Evolutionary conservation across 148 eudicot genomes (phyloP).

Genomic region (Persicaria tinctoria): DNA sequence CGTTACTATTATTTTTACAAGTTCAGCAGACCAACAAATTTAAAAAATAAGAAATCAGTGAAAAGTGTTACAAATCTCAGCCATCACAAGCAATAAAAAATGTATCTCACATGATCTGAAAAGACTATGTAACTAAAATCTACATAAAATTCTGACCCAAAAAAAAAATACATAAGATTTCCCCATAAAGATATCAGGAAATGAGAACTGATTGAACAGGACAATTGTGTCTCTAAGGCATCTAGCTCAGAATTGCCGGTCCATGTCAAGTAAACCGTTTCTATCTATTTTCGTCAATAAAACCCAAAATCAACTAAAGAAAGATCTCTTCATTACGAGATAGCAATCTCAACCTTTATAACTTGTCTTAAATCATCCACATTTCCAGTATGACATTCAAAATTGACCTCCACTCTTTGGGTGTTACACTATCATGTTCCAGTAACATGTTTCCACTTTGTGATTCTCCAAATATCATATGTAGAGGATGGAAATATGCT

Average conservation of each 20-base stretch:
- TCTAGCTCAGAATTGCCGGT: too few species aligned
- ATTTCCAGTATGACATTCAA: neutral
- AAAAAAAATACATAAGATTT: neutral
- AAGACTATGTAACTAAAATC: neutral
- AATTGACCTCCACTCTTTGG: neutral
- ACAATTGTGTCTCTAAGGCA: too few species aligned
- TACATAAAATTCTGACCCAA: neutral
- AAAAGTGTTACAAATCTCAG: neutral
- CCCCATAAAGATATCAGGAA: too few species aligned
- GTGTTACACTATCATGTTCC: neutral
- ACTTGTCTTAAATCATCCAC: neutral
- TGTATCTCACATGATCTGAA: neutral
- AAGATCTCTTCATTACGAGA: neutral
- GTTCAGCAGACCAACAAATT: neutral
- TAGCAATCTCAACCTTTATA: neutral
- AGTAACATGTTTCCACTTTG: neutral
- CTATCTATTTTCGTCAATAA: too few species aligned
- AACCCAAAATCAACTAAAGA: neutral
- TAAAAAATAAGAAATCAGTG: neutral
- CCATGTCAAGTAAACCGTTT: neutral
- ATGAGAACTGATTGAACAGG: too few species aligned
- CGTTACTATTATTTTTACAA: neutral
- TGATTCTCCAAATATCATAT: neutral
- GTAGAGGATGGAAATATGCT: neutral
- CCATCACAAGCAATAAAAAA: neutral